Evolutionary conservation across 2,329 filamentous ascomycete species (phyloP).

Genomic region (Aspergillus sp.): DNA sequence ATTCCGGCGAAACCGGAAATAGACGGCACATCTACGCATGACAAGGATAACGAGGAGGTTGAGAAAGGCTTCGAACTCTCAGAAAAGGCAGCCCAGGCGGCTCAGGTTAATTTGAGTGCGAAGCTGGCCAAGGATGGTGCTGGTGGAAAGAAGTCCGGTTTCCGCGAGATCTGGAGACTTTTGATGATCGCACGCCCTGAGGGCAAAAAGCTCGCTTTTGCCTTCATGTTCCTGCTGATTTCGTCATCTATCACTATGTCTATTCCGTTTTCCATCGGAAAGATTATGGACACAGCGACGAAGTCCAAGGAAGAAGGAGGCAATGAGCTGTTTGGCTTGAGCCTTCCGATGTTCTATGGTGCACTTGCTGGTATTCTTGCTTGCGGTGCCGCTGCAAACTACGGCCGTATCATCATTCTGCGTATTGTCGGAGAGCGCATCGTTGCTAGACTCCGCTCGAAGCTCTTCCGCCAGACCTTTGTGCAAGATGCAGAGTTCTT

Average conservation of each 20-base stretch:
- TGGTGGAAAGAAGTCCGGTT: slow-evolving; percentile 50
- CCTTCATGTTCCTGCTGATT: slow-evolving; percentile 77
- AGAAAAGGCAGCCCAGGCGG: slow-evolving; percentile 78
- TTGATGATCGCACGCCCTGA: slow-evolving; percentile 87
- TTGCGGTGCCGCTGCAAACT: slow-evolving; percentile 82
- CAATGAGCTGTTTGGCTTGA: slow-evolving; percentile 70
- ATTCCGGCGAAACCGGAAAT: slow-evolving; percentile 12
- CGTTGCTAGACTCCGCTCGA: slow-evolving; percentile 79
- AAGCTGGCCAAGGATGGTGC: slow-evolving; percentile 75
- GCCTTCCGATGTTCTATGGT: slow-evolving; percentile 79
- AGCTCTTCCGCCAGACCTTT: slow-evolving; percentile 85
- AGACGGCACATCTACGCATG: slow-evolving; percentile 28
- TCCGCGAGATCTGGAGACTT: slow-evolving; percentile 74
- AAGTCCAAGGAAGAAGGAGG: slow-evolving; percentile 60
- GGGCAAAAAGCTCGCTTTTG: slow-evolving; percentile 65
- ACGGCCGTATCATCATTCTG: slow-evolving; percentile 85
- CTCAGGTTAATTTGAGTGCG: slow-evolving; percentile 82
- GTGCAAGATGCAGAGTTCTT: slow-evolving; percentile 99
- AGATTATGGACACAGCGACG: slow-evolving; percentile 86
- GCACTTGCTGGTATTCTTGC: slow-evolving; percentile 70
- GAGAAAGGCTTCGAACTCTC: slow-evolving; percentile 62
- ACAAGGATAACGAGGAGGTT: slow-evolving; percentile 46
- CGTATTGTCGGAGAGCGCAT: slow-evolving; percentile 93
- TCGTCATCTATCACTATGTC: slow-evolving; percentile 94
- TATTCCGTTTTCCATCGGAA: slow-evolving; percentile 92